Percentiles rank a stretch among this genome's conserved stretches.
Conservation (phyloP, 352 stramenopile species). For the Globisporangium polare region DNA sequence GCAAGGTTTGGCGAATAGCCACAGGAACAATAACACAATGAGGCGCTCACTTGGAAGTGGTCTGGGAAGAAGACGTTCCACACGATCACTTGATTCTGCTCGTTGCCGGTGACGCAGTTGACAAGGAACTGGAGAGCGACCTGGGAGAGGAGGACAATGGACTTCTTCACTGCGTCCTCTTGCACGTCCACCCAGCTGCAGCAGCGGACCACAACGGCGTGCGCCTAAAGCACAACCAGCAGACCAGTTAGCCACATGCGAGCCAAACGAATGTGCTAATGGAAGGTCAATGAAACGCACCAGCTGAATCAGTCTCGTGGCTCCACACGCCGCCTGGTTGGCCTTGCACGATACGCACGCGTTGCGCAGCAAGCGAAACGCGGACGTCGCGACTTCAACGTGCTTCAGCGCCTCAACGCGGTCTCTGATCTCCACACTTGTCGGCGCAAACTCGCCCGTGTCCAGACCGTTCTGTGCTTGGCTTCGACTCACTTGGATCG, state of each 20-base stretch:
- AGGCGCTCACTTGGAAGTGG: conserved; percentile 46
- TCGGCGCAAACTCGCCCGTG: conserved; percentile 24
- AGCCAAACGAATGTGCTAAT: not conserved
- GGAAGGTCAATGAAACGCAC: conserved; percentile 10
- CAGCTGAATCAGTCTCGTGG: conserved; percentile 20
- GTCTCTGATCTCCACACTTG: conserved; percentile 28
- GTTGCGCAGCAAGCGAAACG: conserved; percentile 72
- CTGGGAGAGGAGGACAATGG: conserved; percentile 50
- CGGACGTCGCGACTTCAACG: conserved; percentile 30
- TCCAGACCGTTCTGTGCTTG: conserved; percentile 21
- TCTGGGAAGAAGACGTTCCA: conserved; percentile 72
- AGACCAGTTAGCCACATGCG: conserved; percentile 16
- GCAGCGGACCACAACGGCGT: conserved; percentile 31
- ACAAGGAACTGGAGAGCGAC: conserved; percentile 74
- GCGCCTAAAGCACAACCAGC: conserved; percentile 22
- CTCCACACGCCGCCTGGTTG: conserved; percentile 51
- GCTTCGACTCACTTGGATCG: conserved; percentile 38
- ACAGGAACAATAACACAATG: not conserved
- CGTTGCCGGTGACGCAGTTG: conserved; percentile 50
- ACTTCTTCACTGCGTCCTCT: conserved; percentile 36
- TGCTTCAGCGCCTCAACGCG: not conserved
- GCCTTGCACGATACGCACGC: conserved; percentile 39
- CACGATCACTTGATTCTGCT: conserved; percentile 36
- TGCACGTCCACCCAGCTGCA: conserved; percentile 63
- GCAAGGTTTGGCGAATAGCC: too few species aligned